Conservation (phyloP, 257 asterid genomes). For the Scutellaria minor region DNA sequence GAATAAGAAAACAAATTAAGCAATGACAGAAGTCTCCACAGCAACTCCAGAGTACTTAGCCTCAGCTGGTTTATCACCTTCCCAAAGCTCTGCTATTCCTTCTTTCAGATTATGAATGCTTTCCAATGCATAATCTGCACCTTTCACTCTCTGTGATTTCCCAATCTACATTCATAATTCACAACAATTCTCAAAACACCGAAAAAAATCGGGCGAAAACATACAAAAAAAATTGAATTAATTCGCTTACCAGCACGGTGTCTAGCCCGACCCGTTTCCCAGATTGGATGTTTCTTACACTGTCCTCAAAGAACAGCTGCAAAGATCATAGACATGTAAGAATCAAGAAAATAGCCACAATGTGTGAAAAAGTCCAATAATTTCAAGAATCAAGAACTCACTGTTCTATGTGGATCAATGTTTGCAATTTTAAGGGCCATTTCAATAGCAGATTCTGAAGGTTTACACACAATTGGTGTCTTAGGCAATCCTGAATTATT, state of each 20-base stretch:
- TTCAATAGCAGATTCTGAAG: constrained; percentile 83
- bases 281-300: constrained; percentile 73
- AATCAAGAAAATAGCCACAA: neutral
- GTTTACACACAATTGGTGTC: constrained; percentile 88
- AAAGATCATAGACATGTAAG: neutral
- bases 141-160: constrained; percentile 76
- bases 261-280: constrained; percentile 81
- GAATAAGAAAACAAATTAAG: constrained; percentile 20
- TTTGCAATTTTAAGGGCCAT: constrained; percentile 71
- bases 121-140: constrained; percentile 89
- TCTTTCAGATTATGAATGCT: constrained; percentile 85
- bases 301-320: constrained; percentile 94
- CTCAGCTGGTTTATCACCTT: constrained; percentile 53
- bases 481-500: constrained; percentile 67
- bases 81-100: constrained; percentile 88
- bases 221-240: neutral
- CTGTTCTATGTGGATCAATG: constrained; percentile 80
- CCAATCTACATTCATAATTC: constrained; percentile 59
- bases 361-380: neutral
- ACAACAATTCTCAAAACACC: neutral
- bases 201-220: no score
- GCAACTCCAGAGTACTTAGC: constrained; percentile 34
- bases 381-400: constrained; percentile 32
- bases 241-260: constrained; percentile 69
- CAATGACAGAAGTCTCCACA: constrained; percentile 42